Conservation (phyloP, 2,329 filamentous ascomycete species). For the Claviceps humidiphila region DNA sequence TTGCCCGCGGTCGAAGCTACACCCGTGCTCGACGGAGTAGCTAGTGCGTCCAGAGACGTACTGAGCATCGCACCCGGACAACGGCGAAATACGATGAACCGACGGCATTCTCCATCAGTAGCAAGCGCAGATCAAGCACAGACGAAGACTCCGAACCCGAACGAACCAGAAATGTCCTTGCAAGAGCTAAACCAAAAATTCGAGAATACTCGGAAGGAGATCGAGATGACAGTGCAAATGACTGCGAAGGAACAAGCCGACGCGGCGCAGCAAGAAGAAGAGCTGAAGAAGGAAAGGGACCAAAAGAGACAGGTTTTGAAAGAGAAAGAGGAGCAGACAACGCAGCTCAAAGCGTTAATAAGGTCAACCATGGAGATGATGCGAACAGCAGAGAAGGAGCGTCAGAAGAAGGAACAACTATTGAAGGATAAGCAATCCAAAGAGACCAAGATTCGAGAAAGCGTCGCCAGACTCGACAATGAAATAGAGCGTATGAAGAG, state of each 20-base stretch:
- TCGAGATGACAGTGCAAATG: constrained; percentile 61
- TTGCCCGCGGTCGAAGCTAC: constrained; percentile 48
- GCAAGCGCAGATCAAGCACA: constrained; percentile 39
- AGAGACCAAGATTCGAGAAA: constrained; percentile 55
- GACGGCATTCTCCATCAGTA: constrained; percentile 63
- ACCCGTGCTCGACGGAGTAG: constrained; percentile 45
- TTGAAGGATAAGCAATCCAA: constrained; percentile 57
- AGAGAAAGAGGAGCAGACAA: constrained; percentile 83
- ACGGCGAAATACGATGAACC: constrained; percentile 46
- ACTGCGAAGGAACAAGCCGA: constrained; percentile 62
- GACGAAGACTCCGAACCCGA: constrained; percentile 29
- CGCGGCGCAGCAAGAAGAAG: constrained; percentile 48
- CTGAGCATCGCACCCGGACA: constrained; percentile 31
- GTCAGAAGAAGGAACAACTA: constrained; percentile 61
- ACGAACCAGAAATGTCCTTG: constrained; percentile 52
- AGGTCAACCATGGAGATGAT: constrained; percentile 70
- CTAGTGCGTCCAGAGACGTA: constrained; percentile 49
- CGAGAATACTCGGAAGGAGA: constrained; percentile 68
- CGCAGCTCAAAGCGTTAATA: constrained; percentile 69
- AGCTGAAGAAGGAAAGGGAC: constrained; percentile 66
- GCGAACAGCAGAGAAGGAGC: constrained; percentile 65
- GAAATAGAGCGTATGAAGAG: constrained; percentile 47
- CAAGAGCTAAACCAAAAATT: constrained; percentile 71
- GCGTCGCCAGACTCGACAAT: constrained; percentile 53
- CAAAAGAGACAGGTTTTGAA: constrained; percentile 64